A percentile compares a stretch with the other conserved stretches of the same genome.
Conservation (phyloP, 1,284 basidiomycete genomes). For the Stereum hirsutum region DNA sequence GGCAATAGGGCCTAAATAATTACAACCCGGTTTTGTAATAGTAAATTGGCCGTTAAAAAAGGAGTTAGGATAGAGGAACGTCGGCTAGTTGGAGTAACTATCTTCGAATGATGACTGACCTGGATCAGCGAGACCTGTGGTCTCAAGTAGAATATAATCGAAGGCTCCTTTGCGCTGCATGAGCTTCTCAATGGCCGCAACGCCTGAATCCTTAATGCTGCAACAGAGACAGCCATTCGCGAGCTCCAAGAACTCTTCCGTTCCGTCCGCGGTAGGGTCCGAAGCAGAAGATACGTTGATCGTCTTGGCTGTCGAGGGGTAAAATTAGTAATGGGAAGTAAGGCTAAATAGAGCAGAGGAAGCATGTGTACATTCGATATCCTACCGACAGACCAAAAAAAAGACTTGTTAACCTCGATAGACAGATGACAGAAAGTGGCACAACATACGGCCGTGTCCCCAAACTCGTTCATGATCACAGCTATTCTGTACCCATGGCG, state of each 20-base stretch:
- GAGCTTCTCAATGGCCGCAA: conserved; percentile 86
- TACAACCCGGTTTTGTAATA: too few species aligned
- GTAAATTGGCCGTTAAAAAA: neutral
- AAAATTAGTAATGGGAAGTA: neutral
- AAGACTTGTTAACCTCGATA: neutral
- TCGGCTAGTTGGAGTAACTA: neutral
- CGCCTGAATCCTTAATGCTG: conserved; percentile 85
- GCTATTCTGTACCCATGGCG: conserved; percentile 91
- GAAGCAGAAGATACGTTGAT: conserved; percentile 69
- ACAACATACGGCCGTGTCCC: conserved; percentile 64
- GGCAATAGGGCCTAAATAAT: conserved; percentile 66
- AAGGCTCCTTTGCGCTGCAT: conserved; percentile 78
- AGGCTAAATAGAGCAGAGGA: neutral
- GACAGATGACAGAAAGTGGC: neutral
- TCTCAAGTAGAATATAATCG: conserved; percentile 89
- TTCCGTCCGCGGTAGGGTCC: conserved; percentile 49
- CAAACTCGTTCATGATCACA: conserved; percentile 96
- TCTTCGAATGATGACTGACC: conserved; percentile 30
- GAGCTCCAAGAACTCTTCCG: conserved; percentile 79
- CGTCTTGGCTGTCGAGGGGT: conserved; percentile 44
- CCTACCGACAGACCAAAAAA: conserved; percentile 11
- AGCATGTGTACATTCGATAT: conserved; percentile 19
- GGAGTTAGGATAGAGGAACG: too few species aligned
- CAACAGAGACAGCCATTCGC: conserved; percentile 94
- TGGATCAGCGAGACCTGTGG: conserved; percentile 90